Evolutionary conservation across 1,284 basidiomycete species (phyloP), one percentile per base, ranked within the genome.

Genomic region (Microbotryum intermedium): DNA sequence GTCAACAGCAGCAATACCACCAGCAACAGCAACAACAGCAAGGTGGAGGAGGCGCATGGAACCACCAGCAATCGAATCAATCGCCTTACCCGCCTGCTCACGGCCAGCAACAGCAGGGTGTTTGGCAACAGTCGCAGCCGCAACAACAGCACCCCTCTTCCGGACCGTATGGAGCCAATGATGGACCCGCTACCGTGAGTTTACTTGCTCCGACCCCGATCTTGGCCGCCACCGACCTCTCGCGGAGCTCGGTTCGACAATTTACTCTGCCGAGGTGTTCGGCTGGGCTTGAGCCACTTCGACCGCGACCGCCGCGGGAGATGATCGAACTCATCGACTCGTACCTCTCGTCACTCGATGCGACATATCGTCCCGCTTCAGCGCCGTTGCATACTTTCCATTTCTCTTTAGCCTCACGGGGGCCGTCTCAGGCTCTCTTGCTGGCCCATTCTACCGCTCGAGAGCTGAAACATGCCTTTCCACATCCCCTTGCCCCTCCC

Each of bases 131-230:
- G 4, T 55, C 56, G 50, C 51, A 59, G n/a, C 30, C 23, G 13
- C 55, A 30, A 51, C 39, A 25, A 30, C 20, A 6, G 8, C 51
- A n/a, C 21, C 25, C 50, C 28, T 49, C 30, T 11, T 29, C 21
- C 1, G 64, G 64, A 43, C 54, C 51, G 2, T 68, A 68, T 29
- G 66, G 66, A 6, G 46, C 59, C 6, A 57, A 66, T 23, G 64
- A 68, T 54, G 66, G 66, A 1, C 61, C 61, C 5, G 57, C 66
- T 11, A 68, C 64, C 26, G 66, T 67, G 43, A 60, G 66, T 56
- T 18, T 8, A 7, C 50, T 51, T 30, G 11, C 50, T 47, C 7
- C 28, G 29, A 39, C 11, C 9, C 13, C 11, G 28, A 51, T 21
- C 7, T 18, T 25, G 47, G 47, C 47, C 23, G 47, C 25, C 25